A percentile compares a stretch with the other conserved stretches of the same genome.
phyloP scores from a whole-genome alignment of 2,329 filamentous ascomycete genomes.

The Curvularia lunata region DNA sequence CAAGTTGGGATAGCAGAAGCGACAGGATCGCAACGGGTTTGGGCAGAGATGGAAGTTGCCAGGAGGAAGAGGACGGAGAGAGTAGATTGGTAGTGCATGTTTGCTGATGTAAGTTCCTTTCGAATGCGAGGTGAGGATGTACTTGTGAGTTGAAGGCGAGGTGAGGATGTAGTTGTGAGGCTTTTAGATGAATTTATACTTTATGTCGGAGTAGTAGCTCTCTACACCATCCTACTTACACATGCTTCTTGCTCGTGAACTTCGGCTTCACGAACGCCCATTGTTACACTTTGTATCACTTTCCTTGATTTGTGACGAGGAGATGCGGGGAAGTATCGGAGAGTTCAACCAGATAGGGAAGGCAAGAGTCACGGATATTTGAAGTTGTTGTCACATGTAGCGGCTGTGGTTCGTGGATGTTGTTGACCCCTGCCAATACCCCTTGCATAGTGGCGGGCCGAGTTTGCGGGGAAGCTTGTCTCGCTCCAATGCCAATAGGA shows the following conservation, averaged over 20 bases:
- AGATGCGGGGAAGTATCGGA: slow-evolving; percentile 3
- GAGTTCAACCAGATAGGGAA: not conserved
- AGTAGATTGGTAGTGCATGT: slow-evolving; percentile 8
- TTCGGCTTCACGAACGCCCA: not conserved
- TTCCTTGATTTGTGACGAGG: not conserved
- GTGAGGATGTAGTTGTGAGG: not conserved
- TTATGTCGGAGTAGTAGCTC: not conserved
- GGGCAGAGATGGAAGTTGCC: slow-evolving; percentile 11
- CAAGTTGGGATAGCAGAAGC: slow-evolving; percentile 16
- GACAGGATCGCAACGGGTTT: slow-evolving; percentile 14
- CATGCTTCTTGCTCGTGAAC: not conserved
- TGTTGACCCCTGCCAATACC: not conserved
- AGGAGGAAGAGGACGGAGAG: slow-evolving; percentile 8
- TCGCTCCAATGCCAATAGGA: not conserved
- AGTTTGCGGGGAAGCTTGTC: slow-evolving; percentile 7
- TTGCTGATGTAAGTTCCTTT: not conserved
- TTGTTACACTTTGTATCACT: not conserved
- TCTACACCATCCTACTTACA: not conserved
- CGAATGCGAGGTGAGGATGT: not conserved
- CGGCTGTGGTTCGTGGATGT: not conserved
- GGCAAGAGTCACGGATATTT: not conserved
- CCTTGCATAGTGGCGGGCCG: slow-evolving; percentile 1
- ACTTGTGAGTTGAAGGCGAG: not conserved
- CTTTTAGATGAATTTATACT: not conserved
- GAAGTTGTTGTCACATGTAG: not conserved